phyloP scores from a whole-genome alignment of 306 rosid genomes.

The Luffa aegyptiaca region DNA sequence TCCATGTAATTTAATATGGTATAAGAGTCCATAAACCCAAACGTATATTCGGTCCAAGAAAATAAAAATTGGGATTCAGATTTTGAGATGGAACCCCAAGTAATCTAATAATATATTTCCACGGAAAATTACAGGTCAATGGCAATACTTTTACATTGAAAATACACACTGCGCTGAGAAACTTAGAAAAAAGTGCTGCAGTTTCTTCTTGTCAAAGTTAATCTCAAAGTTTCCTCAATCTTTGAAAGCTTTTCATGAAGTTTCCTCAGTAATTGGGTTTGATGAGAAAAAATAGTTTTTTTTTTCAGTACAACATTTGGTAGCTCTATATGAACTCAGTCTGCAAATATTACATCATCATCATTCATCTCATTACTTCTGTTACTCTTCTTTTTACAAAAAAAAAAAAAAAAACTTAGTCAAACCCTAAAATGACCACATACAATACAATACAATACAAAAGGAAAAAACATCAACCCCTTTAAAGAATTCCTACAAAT shows the following conservation, averaged over 20 bases:
- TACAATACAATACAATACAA: neutral
- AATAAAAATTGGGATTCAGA: no score
- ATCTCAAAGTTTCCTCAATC: neutral
- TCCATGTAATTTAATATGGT: no score
- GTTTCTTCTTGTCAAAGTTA: neutral
- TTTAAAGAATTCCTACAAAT: neutral
- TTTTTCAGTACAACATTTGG: neutral
- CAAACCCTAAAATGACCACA: conserved; percentile 1
- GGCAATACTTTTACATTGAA: neutral
- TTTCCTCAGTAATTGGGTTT: neutral
- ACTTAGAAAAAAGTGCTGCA: neutral
- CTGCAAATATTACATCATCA: neutral
- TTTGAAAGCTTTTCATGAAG: neutral
- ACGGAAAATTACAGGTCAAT: neutral
- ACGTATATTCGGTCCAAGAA: no score
- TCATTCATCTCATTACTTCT: neutral
- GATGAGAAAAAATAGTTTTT: neutral
- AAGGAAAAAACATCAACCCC: neutral
- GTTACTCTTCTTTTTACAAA: neutral
- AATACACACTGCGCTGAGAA: no score
- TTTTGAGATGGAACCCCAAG: no score
- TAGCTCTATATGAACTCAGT: neutral
- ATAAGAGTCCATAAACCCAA: no score
- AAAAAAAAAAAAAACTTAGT: neutral
- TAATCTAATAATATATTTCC: neutral